phyloP scores from a whole-genome alignment of 768 basidiomycete species.

The Lactifluus echinatus region DNA sequence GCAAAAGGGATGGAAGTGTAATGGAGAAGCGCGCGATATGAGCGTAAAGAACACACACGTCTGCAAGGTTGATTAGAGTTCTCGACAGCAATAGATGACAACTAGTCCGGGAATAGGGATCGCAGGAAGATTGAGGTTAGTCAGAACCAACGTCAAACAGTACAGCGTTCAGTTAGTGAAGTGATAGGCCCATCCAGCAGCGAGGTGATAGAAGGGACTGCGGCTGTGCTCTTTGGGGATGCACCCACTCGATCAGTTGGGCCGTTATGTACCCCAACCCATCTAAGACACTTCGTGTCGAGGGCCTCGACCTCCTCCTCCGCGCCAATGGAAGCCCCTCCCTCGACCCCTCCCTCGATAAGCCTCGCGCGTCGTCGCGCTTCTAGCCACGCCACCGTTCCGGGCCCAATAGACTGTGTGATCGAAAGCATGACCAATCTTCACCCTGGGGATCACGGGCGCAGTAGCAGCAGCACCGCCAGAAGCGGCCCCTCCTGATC shows the following conservation, averaged over 20 bases:
- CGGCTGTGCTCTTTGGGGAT: not conserved
- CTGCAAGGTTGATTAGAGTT: not conserved
- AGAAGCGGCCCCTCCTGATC: not conserved
- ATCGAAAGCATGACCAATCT: not conserved
- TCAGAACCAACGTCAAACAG: not conserved
- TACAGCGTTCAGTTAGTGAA: not conserved
- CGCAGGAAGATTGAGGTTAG: not conserved
- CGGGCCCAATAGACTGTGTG: not conserved
- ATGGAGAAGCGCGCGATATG: not conserved
- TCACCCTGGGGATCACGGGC: conserved; percentile 1
- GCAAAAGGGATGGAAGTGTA: not conserved
- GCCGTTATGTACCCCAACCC: not conserved
- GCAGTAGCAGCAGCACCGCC: too few species aligned
- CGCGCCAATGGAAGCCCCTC: not conserved
- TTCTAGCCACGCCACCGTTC: not conserved
- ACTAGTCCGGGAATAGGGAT: not conserved
- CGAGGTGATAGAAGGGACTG: not conserved
- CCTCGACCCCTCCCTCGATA: conserved; percentile 1
- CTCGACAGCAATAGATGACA: not conserved
- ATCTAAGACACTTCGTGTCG: not conserved
- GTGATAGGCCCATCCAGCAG: not conserved
- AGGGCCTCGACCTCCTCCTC: conserved; percentile 1
- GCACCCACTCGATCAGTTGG: not conserved
- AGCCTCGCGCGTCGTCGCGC: not conserved
- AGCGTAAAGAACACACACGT: not conserved